Evolutionary conservation across 2,329 filamentous ascomycete species (phyloP), one percentile per base, ranked within the genome.

Genomic region (Cladosporium velox): DNA sequence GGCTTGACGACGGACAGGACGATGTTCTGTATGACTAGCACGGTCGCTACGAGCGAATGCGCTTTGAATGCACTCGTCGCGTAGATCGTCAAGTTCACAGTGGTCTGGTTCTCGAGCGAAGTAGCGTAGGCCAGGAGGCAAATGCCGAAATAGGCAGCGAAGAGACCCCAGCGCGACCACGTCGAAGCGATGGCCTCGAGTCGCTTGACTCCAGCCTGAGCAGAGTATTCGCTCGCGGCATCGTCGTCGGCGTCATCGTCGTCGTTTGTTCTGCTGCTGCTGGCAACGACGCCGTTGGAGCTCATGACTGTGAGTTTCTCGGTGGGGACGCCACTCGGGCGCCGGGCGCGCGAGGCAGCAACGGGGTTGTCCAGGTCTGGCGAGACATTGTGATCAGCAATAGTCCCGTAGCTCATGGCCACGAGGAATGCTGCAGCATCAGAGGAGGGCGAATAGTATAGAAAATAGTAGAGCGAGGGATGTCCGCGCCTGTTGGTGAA

Each of bases 71-170:
- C 82, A 66, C 87, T 90, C 1, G 88, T 90, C 34, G 90, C 87
- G 78, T 87, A 90, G 26, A 86, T 84, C 18, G 84, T 83, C 58
- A 91, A 79, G 10, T 86, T 84, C 62, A 82, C 83, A 1, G 87
- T 87, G 10, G 86, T 87, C 73, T 90, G 88, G 18, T 84, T 83
- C 74, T 90, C 88, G 21, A 90, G 81, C n/a, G 87, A 90, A 6
- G 87, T 89, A 59, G 85, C 84, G 71, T 87, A 89, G 24, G 88
- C 86, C 79, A 90, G 66, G 51, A 76, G 65, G 18, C 71, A 73
- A 28, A 77, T 71, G 73, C 78, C 77, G 52, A 80, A 71, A 72
- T 85, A 85, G 59, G 83, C 82, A 47, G 81, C 70, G 67, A 81
- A 78, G 41, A 85, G 75, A 30, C 78, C 79, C 24, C 73, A 75